These are phyloP conservation scores for Syzygium oleosum DNA, from an alignment of 345 rosid species.

Conservation along the genomic window DNA sequence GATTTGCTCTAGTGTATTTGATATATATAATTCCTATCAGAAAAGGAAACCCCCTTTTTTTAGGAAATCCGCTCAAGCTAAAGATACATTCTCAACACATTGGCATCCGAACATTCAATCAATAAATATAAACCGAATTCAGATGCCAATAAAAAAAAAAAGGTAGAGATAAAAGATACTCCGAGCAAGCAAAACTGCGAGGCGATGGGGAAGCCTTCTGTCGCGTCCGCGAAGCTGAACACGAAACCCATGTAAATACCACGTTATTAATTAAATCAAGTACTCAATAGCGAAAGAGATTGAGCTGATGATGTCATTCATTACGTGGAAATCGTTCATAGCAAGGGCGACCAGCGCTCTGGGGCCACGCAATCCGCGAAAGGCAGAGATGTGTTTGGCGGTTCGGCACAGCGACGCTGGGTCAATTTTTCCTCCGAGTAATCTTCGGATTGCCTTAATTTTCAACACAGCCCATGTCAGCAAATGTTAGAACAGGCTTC, in stretches of 20 bases:
- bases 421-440: background rate
- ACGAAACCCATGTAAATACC: accelerated
- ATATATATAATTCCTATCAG: no score
- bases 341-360: background rate
- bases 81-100: background rate
- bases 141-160: background rate
- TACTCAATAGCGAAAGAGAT: background rate
- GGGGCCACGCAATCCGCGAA: background rate
- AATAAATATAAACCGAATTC: background rate
- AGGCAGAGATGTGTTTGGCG: background rate
- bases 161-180: no score
- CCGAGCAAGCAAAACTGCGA: background rate
- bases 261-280: background rate
- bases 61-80: background rate
- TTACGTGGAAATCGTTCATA: background rate
- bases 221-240: background rate
- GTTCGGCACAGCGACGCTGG: background rate
- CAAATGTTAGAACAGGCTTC: background rate
- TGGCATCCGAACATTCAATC: background rate
- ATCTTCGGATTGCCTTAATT: background rate
- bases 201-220: background rate
- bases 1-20: no score
- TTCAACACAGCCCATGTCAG: background rate
- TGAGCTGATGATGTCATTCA: background rate
- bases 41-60: no score